Conservation (phyloP, 2,329 filamentous ascomycete genomes). For the Alternaria ventricosa region DNA sequence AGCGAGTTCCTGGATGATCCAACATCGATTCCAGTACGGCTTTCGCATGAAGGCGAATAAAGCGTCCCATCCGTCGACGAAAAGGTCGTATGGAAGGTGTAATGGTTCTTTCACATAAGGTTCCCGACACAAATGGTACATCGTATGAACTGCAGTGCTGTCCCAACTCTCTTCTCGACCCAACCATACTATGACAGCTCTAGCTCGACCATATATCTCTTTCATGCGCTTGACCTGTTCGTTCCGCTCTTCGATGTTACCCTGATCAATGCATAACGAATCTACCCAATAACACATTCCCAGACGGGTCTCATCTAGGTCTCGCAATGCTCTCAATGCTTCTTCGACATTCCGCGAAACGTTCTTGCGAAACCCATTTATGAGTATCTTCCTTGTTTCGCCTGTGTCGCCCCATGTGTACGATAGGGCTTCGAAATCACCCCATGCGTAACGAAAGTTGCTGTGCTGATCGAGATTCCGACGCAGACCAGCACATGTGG, state of each 20-base stretch:
- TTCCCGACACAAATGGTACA: background rate
- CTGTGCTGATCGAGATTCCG: accelerated
- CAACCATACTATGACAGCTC: background rate
- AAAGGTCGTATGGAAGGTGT: background rate
- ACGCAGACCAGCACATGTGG: background rate
- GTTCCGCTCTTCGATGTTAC: background rate
- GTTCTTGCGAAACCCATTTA: background rate
- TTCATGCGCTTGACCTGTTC: background rate
- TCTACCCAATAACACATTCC: background rate
- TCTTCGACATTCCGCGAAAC: background rate
- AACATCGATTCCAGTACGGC: background rate
- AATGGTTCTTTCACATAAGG: background rate
- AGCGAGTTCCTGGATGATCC: background rate
- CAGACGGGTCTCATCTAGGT: background rate
- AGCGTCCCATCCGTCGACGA: background rate
- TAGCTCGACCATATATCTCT: background rate
- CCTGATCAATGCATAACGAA: background rate
- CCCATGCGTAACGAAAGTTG: background rate
- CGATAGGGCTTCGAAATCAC: background rate
- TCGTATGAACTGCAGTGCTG: background rate
- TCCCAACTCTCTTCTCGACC: background rate
- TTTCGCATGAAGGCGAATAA: background rate
- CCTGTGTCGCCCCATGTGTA: background rate
- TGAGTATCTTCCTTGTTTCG: accelerated
- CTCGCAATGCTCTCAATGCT: background rate